Evolutionary conservation across 768 basidiomycete genomes (phyloP), one percentile per base, ranked within the genome.

Genomic region (Agaricus sinodeliciosus): DNA sequence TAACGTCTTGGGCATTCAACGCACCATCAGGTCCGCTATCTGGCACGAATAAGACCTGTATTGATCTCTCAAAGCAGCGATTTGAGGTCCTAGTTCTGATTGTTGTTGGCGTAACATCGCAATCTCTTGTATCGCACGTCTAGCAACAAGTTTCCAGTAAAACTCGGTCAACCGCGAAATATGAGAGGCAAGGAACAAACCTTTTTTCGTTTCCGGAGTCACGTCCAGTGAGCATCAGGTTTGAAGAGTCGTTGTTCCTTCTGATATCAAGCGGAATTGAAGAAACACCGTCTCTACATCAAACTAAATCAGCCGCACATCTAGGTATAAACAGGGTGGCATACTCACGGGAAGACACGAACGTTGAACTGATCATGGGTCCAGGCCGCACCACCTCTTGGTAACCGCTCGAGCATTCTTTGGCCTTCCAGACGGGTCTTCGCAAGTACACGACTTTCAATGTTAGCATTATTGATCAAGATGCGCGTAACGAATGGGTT

Each of bases 401-500:
- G 60, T 22, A 82, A 60, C 9, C 58, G 55, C 42, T 67, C 57
- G 37, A 87, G 68, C 22, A 77, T 67, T 0, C 70, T 57, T 55
- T 93, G 81, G 1, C 80, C 94, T 35, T 84, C 79, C 0, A 61
- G 63, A 68, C 92, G 90, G 8, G 70, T 79, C 2, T 60, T 62
- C 0, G 87, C 81, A 18, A 98, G 74, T 8, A 92, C 66, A 2
- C 75, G 78, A 13, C 76, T 72, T 66, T 99, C 96, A 46, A 96
- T 89, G 42, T 65, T 69, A 18, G 71, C 69, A 47, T 76, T 72
- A 65, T 93, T 92, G 67, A 98, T 85, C 42, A 99, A 65, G 31
- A 94, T 75, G 47, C 93, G 89, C 26, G 83, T 71, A 2, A 94
- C 87, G 55, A 81, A 82, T 34, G 78, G 77, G 58, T 95, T 74